Evolutionary conservation across 257 asterid species (phyloP).

Genomic region (Buddleja alternifolia): DNA sequence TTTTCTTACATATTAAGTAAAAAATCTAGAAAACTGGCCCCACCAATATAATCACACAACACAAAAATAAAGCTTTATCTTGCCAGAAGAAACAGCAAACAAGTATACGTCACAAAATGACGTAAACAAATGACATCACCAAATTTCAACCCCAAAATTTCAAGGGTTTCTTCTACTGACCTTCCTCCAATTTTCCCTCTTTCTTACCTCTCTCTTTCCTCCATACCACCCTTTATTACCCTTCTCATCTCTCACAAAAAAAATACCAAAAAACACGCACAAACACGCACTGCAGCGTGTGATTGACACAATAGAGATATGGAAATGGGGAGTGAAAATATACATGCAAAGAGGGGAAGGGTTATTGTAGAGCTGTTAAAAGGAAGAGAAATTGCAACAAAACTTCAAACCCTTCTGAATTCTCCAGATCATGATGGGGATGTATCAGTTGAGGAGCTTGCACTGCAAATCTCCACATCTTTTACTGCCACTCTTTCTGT

Average conservation of each 20-base stretch:
- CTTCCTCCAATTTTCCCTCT: slow-evolving; percentile 39
- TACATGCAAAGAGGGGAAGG: slow-evolving; percentile 32
- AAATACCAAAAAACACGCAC: background rate
- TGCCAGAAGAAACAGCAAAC: no score
- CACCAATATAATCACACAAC: no score
- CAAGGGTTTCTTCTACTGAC: slow-evolving; percentile 18
- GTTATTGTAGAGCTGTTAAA: slow-evolving; percentile 36
- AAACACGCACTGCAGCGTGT: slow-evolving; percentile 10
- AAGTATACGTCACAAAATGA: no score
- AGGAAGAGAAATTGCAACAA: slow-evolving; percentile 47
- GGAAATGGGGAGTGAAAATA: slow-evolving; percentile 25
- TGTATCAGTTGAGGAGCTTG: slow-evolving; percentile 34
- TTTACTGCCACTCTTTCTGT: slow-evolving; percentile 42
- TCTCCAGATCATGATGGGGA: slow-evolving; percentile 24
- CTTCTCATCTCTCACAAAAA: background rate
- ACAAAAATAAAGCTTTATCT: no score
- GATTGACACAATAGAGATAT: background rate
- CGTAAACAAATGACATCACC: background rate
- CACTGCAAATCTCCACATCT: slow-evolving; percentile 45
- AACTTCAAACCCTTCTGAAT: slow-evolving; percentile 47
- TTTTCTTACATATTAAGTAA: no score
- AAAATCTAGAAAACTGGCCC: no score
- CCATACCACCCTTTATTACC: background rate
- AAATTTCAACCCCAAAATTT: slow-evolving; percentile 8
- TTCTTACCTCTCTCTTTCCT: slow-evolving; percentile 44